phyloP scores from a whole-genome alignment of 495 filamentous ascomycete species.

The Pyrenula massariospora region DNA sequence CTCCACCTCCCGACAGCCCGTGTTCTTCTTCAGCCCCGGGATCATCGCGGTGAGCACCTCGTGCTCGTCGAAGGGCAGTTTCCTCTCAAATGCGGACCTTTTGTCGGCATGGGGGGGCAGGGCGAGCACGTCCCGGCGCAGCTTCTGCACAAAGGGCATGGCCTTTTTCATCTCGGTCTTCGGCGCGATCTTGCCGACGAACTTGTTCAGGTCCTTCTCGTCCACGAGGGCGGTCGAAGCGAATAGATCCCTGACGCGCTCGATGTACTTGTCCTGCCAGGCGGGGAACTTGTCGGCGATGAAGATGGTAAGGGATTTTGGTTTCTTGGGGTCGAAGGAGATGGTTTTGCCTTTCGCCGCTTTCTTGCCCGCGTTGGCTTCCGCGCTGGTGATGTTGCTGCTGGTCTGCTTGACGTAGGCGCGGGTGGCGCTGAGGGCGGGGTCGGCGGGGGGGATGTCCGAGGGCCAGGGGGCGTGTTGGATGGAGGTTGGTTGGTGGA shows the following conservation, averaged over 20 bases:
- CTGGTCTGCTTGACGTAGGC: constrained; percentile 68
- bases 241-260: constrained; percentile 60
- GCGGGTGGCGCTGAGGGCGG: constrained; percentile 58
- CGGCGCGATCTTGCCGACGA: constrained; percentile 52
- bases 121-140: constrained; percentile 61
- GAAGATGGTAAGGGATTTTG: constrained; percentile 86
- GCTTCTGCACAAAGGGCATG: constrained; percentile 86
- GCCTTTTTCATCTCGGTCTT: constrained; percentile 82
- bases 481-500: constrained; percentile 62
- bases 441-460: constrained; percentile 46
- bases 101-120: constrained; percentile 33
- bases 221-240: constrained; percentile 46
- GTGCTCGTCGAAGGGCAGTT: constrained; percentile 77
- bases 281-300: constrained; percentile 62
- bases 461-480: constrained; percentile 68
- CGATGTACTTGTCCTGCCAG: constrained; percentile 90
- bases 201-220: constrained; percentile 66
- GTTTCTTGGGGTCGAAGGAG: constrained; percentile 75
- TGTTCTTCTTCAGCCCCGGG: constrained; percentile 46
- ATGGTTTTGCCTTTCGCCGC: constrained; percentile 78
- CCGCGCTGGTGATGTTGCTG: constrained; percentile 75
- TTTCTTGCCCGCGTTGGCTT: constrained; percentile 69
- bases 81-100: constrained; percentile 62
- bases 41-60: constrained; percentile 51
- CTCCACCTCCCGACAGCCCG: constrained; percentile 54